Evolutionary conservation across 1,284 basidiomycete genomes (phyloP), one percentile per base, ranked within the genome.

Genomic region (Schizopora paradoxa): DNA sequence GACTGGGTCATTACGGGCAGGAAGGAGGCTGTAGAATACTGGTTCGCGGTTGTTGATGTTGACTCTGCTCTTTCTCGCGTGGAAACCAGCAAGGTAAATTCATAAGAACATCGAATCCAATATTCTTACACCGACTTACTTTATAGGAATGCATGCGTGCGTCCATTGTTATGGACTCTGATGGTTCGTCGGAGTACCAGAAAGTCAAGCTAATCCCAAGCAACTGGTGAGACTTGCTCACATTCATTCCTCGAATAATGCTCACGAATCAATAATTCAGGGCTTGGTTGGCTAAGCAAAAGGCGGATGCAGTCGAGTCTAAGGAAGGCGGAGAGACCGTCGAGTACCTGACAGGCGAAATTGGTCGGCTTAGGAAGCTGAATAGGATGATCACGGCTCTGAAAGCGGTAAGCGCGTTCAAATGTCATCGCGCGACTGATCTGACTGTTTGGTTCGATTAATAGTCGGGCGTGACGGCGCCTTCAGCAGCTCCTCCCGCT

Each of bases 1-100:
- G 33, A 35, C 11, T 35, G 33, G 33, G 33, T 35, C 33, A 35
- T 35, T 13, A 16, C 18, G 18, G 33, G 33, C 33, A 35, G 33
- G 22, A 35, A 35, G 14, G 33, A 35, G 22, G 33, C 33, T 14
- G 33, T 35, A 19, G 33, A 35, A 14, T 35, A 35, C 14, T 35
- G 33, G 33, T 35, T 35, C 14, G 33, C 33, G 5, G 33, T 35
- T 6, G 33, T 35, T 4, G 33, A 35, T 22, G 22, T 19, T 16
- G 33, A 35, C 14, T 35, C 33, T 2, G 33, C 33, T 16, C 18
- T 35, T 16, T 2, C 33, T 13, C 33, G 33, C 18, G 33, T 35
- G 18, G 33, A 35, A 35, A 16, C 18, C 18, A 35, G 33, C 33
- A 35, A 35, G 33, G 33, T 35, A 35, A 5, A n/a, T 32, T 16